Conservation (phyloP, 306 rosid species). For the Corylus heterophylla region DNA sequence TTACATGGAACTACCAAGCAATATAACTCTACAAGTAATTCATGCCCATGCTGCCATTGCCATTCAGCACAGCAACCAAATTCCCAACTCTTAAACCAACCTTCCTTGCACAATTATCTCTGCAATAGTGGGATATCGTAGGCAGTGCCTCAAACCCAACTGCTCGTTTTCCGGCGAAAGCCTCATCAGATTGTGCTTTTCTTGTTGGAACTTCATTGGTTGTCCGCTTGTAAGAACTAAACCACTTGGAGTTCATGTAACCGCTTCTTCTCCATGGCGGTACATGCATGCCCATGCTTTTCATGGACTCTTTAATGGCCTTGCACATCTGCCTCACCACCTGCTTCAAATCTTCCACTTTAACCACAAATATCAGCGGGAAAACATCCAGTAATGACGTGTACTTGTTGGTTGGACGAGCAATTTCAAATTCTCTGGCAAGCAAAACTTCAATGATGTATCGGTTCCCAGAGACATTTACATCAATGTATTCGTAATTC, state of each 20-base stretch:
- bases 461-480: conserved; percentile 46
- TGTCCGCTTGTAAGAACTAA: conserved; percentile 65
- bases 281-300: conserved; percentile 39
- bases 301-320: conserved; percentile 70
- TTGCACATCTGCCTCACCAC: conserved; percentile 61
- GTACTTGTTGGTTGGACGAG: conserved; percentile 67
- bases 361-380: conserved; percentile 61
- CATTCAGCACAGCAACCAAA: conserved; percentile 52
- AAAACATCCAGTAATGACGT: conserved; percentile 48
- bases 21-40: conserved; percentile 7
- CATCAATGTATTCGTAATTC: conserved; percentile 67
- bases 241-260: conserved; percentile 85
- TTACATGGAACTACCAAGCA: neutral
- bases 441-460: conserved; percentile 64
- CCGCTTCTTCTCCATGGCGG: conserved; percentile 88
- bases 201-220: conserved; percentile 39
- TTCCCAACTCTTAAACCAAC: conserved; percentile 51
- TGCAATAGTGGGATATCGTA: conserved; percentile 36
- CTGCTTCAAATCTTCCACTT: conserved; percentile 53
- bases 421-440: conserved; percentile 60
- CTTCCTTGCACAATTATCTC: conserved; percentile 36
- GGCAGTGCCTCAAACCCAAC: conserved; percentile 45
- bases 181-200: conserved; percentile 7
- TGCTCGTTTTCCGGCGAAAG: conserved; percentile 23
- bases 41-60: conserved; percentile 3